These are phyloP conservation scores for Cryptococcus wingfieldii DNA, from an alignment of 1,284 basidiomycete species.

Conservation along the genomic window DNA sequence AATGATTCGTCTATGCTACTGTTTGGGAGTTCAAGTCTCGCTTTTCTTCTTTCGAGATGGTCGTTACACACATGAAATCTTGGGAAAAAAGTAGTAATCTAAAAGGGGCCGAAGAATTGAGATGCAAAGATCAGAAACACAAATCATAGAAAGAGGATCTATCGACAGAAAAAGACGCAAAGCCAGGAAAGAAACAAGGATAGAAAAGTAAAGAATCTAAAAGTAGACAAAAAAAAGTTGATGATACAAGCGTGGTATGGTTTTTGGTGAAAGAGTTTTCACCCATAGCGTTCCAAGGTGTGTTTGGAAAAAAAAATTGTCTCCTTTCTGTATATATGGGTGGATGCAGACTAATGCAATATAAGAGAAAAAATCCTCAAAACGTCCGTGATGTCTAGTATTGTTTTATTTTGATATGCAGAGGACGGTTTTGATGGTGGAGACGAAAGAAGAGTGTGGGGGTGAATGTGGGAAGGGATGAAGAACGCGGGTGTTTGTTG, in stretches of 20 bases:
- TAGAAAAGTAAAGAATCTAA: background rate
- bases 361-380: background rate
- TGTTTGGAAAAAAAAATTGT: background rate
- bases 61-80: constrained; percentile 1
- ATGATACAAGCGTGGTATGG: background rate
- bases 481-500: background rate
- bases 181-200: background rate
- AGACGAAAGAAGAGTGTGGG: background rate
- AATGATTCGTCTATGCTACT: too few species aligned
- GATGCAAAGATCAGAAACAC: background rate
- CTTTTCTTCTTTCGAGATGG: background rate
- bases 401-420: background rate
- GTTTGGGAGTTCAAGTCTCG: too few species aligned
- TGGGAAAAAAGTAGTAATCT: background rate
- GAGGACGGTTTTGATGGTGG: constrained; percentile 1
- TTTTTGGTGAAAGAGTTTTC: background rate
- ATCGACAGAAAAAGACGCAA: background rate
- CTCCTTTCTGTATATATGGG: background rate
- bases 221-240: background rate
- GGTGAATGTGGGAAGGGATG: background rate
- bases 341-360: background rate
- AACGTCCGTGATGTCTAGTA: constrained; percentile 8
- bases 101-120: background rate
- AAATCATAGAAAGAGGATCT: background rate
- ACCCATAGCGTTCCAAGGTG: background rate